Evolutionary conservation across 2,329 filamentous ascomycete species (phyloP), one percentile per base, ranked within the genome.

Genomic region (Pseudogymnoascus sp.): DNA sequence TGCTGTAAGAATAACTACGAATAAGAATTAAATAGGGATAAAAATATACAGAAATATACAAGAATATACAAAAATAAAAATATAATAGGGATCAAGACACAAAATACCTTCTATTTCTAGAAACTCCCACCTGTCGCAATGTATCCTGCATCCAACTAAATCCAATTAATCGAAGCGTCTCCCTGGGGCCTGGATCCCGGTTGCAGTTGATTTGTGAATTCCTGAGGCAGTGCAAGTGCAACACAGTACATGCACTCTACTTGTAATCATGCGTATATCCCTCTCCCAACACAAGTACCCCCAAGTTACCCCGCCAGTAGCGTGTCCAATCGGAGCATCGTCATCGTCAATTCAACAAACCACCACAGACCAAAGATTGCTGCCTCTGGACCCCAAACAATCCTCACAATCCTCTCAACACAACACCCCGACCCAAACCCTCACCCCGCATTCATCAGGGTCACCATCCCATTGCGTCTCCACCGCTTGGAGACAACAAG

Each of bases 401-500:
- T 50, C 43, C 41, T 6, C n/a, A 50, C 6, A 26, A 50, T 26
- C 43, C 24, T 46, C 43, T 46, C 22, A 22, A 12, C 43, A 28
- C 43, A 50, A 28, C 41, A 50, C 5, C 43, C 43, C 22, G 24
- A 26, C n/a, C 3, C 43, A 26, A 50, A 50, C 43, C 43, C 43
- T 28, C 22, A 28, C 2, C 43, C 43, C 43, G 43, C 43, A 50
- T 50, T 24, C 43, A 50, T 5, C 22, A 50, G 43, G 24, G 43
- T 50, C 43, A 26, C 43, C 43, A 50, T 50, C 24, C 43, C 53
- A 59, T 24, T 33, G 53, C 53, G 35, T 38, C 28, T 59, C 53
- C 53, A 59, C 53, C 22, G 53, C 53, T 12, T 59, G 53, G 53
- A 59, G 53, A 59, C 53, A 35, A 28, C 22, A 28, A 56, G 5